A percentile compares a stretch with the other conserved stretches of the same genome.
These are phyloP conservation scores for Tetradesmus lagerheimii DNA, from an alignment of 139 green algal species.

Conservation along the genomic window DNA sequence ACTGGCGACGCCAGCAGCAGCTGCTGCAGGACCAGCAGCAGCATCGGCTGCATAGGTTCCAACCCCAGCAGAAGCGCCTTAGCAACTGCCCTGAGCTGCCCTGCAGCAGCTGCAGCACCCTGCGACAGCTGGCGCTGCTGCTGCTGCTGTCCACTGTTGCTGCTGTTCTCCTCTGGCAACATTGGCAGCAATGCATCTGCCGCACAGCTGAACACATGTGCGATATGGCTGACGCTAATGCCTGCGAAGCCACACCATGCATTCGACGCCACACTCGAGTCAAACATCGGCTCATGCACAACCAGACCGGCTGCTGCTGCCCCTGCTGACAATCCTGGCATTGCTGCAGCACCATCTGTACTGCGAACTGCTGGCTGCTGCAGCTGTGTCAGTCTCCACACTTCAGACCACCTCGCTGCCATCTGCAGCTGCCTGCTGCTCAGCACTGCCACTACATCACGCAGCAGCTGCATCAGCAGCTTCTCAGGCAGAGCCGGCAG, in stretches of 20 bases:
- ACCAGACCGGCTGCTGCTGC: background rate
- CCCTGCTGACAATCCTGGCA: background rate
- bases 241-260: constrained; percentile 20
- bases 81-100: background rate
- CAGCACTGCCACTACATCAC: background rate
- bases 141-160: background rate
- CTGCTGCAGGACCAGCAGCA: constrained; percentile 14
- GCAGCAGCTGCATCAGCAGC: background rate
- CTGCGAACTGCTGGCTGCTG: background rate
- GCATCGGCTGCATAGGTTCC: background rate
- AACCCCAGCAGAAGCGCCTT: constrained; percentile 3
- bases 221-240: background rate
- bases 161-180: background rate
- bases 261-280: background rate
- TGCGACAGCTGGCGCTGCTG: background rate
- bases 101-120: background rate
- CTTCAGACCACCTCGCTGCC: background rate
- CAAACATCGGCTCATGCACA: background rate
- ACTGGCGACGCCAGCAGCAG: background rate
- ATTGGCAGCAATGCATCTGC: background rate
- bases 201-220: background rate
- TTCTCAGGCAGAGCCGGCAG: background rate
- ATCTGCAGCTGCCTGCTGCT: constrained; percentile 10
- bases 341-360: background rate
- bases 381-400: background rate